phyloP scores from a whole-genome alignment of 2,329 filamentous ascomycete species.

The Alternaria brassicicola region DNA sequence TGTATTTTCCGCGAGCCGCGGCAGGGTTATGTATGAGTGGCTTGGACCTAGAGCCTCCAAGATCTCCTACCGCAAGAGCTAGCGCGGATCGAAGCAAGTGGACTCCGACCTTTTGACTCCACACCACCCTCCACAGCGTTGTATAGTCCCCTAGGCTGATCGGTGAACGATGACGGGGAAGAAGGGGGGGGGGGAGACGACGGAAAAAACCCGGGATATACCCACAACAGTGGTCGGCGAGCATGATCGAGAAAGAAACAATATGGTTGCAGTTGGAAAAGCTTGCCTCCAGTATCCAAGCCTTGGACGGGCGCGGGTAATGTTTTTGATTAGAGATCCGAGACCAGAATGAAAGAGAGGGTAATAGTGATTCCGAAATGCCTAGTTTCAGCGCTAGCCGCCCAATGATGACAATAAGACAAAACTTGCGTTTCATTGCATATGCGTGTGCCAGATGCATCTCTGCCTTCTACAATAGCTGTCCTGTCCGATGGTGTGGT shows the following conservation, averaged over 20 bases:
- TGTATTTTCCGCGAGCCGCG: not conserved
- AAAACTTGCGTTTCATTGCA: slow-evolving; percentile 3
- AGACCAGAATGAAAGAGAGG: slow-evolving; percentile 8
- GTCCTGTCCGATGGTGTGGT: not conserved
- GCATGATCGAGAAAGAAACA: not conserved
- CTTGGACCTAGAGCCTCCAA: not conserved
- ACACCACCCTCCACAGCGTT: slow-evolving; percentile 2
- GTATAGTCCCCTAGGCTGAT: not conserved
- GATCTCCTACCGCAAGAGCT: not conserved
- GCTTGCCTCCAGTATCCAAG: not conserved
- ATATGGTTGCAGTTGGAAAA: not conserved
- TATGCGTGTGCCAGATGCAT: slow-evolving; percentile 1
- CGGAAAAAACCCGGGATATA: not conserved
- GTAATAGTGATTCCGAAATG: slow-evolving; percentile 22
- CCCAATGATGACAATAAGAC: slow-evolving; percentile 28
- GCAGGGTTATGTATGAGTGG: not conserved
- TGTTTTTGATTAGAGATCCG: slow-evolving; percentile 4
- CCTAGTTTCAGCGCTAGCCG: slow-evolving; percentile 35
- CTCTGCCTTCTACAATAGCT: not conserved
- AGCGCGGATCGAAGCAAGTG: not conserved
- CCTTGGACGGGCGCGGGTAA: not conserved
- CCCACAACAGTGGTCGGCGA: not conserved
- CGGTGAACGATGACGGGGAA: slow-evolving; percentile 1
- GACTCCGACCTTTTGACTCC: not conserved
- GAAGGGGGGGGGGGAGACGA: not conserved